phyloP scores from a whole-genome alignment of 2,329 filamentous ascomycete genomes.

The Xylariaceae sp. region DNA sequence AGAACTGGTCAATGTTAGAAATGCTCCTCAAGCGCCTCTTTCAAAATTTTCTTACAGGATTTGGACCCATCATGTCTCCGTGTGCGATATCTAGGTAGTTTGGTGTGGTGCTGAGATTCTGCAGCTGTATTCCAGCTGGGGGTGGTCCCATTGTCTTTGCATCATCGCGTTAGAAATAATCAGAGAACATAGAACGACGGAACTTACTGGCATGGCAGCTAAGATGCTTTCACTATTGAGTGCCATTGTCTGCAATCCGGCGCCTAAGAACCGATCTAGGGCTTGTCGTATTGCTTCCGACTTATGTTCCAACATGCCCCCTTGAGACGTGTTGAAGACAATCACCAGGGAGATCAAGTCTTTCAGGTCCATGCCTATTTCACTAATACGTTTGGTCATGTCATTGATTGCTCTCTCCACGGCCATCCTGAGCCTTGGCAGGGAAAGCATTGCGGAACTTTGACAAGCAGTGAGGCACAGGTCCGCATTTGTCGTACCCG shows the following conservation, averaged over 20 bases:
- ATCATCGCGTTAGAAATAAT: neutral
- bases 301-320: constrained; percentile 36
- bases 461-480: constrained; percentile 25
- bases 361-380: constrained; percentile 47
- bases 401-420: constrained; percentile 47
- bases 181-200: neutral
- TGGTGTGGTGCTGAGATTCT: neutral
- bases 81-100: neutral
- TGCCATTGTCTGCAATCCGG: constrained; percentile 42
- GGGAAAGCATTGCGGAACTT: constrained; percentile 26
- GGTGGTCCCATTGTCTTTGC: neutral
- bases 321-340: constrained; percentile 43
- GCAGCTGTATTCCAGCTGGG: neutral
- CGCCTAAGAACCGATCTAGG: constrained; percentile 41
- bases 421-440: constrained; percentile 21
- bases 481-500: constrained; percentile 18
- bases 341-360: constrained; percentile 47
- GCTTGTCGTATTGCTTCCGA: constrained; percentile 39
- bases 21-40: neutral
- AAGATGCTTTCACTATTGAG: constrained; percentile 37
- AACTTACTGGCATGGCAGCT: constrained; percentile 26
- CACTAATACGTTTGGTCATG: constrained; percentile 39
- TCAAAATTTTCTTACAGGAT: constrained; percentile 24
- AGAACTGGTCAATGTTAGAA: constrained; percentile 9
- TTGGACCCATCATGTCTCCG: constrained; percentile 22